A percentile compares a stretch with the other conserved stretches of the same genome.
phyloP scores from a whole-genome alignment of 768 basidiomycete species.

The Pleurotus sapidus region DNA sequence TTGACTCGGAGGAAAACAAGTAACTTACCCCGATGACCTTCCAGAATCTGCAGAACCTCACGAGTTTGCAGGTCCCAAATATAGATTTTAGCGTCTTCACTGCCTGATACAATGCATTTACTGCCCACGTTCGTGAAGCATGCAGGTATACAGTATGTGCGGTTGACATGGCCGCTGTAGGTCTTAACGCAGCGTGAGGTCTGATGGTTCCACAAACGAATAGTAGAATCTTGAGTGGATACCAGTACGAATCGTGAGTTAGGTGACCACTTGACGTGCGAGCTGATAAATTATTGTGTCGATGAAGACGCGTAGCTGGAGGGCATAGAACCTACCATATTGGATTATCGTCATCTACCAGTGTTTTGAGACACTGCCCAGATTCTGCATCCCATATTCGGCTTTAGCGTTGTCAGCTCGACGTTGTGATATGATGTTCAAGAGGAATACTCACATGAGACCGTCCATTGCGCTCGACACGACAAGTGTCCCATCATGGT shows the following conservation, averaged over 20 bases:
- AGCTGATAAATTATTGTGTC: conserved; percentile 39
- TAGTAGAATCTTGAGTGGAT: conserved; percentile 91
- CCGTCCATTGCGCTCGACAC: conserved; percentile 97
- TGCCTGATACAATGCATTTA: conserved; percentile 81
- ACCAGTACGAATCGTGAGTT: conserved; percentile 89
- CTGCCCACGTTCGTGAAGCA: conserved; percentile 67
- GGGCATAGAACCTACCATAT: conserved; percentile 57
- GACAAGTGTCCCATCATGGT: conserved; percentile 91
- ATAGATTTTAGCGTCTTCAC: conserved; percentile 85
- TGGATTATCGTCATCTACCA: conserved; percentile 96
- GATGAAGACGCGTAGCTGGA: conserved; percentile 8
- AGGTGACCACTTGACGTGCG: conserved; percentile 87
- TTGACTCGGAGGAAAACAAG: not conserved
- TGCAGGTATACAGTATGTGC: conserved; percentile 77
- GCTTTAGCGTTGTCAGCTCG: conserved; percentile 37
- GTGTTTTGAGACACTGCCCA: conserved; percentile 95
- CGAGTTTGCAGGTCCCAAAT: conserved; percentile 89
- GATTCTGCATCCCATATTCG: conserved; percentile 98
- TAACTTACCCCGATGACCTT: conserved; percentile 74
- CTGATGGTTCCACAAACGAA: conserved; percentile 94
- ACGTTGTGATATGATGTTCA: conserved; percentile 4
- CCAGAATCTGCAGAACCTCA: conserved; percentile 67
- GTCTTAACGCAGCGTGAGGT: conserved; percentile 91
- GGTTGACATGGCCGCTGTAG: conserved; percentile 82
- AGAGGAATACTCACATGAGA: conserved; percentile 65